Conservation (phyloP, 148 eudicot species). For the Fallopia convolvulus region DNA sequence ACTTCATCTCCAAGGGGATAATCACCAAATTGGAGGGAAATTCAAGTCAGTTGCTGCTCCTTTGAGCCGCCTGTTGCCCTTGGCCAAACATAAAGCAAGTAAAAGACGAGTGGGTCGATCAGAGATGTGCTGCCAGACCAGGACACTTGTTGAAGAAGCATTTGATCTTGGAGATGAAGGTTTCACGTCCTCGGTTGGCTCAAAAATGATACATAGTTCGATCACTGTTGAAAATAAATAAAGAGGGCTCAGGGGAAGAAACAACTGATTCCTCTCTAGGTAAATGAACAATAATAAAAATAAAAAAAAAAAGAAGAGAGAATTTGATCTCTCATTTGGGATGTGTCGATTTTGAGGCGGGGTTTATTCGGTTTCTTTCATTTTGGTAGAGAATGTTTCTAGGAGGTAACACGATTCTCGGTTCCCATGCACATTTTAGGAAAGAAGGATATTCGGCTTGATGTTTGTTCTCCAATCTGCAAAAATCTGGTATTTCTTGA, state of each 20-base stretch:
- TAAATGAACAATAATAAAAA: slow-evolving; percentile 1
- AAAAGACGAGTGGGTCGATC: background rate
- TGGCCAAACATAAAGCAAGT: background rate
- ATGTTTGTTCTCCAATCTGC: background rate
- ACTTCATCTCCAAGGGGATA: slow-evolving; percentile 7
- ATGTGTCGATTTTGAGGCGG: background rate
- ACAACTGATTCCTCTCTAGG: background rate
- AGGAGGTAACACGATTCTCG: background rate
- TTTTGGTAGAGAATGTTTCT: slow-evolving; percentile 4
- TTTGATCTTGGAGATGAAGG: background rate
- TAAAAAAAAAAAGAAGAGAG: background rate
- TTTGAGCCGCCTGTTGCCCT: background rate
- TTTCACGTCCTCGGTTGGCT: background rate
- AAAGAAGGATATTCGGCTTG: slow-evolving; percentile 1
- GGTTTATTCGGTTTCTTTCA: slow-evolving; percentile 3
- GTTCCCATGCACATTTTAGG: background rate
- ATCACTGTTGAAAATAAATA: background rate
- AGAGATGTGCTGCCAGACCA: background rate
- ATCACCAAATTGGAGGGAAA: slow-evolving; percentile 1
- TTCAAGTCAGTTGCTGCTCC: background rate
- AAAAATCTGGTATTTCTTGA: background rate
- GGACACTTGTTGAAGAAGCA: background rate
- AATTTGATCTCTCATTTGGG: slow-evolving; percentile 7
- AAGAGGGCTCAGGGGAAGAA: slow-evolving; percentile 9
- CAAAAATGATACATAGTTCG: background rate